phyloP scores from a whole-genome alignment of 495 filamentous ascomycete species.

The Lindgomyces ingoldianus region DNA sequence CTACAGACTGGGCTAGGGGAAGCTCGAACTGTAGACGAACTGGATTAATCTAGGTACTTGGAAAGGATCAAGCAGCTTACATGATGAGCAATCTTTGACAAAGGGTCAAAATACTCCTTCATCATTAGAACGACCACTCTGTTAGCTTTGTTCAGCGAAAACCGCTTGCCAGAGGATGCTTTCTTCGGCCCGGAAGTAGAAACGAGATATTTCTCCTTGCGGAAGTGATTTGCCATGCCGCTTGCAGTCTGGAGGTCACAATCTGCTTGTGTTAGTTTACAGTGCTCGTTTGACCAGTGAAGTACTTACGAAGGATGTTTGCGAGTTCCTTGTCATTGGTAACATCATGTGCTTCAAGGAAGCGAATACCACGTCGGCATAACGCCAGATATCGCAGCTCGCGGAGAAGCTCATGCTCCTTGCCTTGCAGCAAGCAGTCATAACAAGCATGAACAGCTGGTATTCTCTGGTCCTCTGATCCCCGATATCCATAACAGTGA shows the following conservation, averaged over 20 bases:
- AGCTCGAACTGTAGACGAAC: neutral
- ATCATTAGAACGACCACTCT: constrained; percentile 30
- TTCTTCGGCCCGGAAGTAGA: constrained; percentile 41
- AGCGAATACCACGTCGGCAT: constrained; percentile 41
- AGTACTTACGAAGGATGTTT: constrained; percentile 31
- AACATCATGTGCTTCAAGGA: constrained; percentile 29
- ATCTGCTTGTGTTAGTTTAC: constrained; percentile 35
- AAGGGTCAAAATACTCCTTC: constrained; percentile 45
- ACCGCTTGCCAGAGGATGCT: constrained; percentile 41
- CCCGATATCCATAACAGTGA: constrained; percentile 53
- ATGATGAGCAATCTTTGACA: constrained; percentile 46
- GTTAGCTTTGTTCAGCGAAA: constrained; percentile 33
- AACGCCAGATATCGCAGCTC: constrained; percentile 46
- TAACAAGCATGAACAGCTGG: constrained; percentile 53
- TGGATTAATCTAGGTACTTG: neutral
- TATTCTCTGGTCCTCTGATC: constrained; percentile 38
- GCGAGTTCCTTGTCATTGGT: constrained; percentile 30
- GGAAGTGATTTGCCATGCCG: constrained; percentile 41
- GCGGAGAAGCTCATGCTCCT: constrained; percentile 40
- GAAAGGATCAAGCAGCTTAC: constrained; percentile 36
- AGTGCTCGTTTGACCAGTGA: neutral
- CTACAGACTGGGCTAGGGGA: neutral
- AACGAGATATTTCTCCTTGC: constrained; percentile 40
- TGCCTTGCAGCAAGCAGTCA: constrained; percentile 49
- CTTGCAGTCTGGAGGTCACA: constrained; percentile 40